Percentiles rank a stretch among this genome's conserved stretches.
These are phyloP conservation scores for Ensete ventricosum DNA, from an alignment of 176 grass and related monocot genomes.

Conservation along the genomic window DNA sequence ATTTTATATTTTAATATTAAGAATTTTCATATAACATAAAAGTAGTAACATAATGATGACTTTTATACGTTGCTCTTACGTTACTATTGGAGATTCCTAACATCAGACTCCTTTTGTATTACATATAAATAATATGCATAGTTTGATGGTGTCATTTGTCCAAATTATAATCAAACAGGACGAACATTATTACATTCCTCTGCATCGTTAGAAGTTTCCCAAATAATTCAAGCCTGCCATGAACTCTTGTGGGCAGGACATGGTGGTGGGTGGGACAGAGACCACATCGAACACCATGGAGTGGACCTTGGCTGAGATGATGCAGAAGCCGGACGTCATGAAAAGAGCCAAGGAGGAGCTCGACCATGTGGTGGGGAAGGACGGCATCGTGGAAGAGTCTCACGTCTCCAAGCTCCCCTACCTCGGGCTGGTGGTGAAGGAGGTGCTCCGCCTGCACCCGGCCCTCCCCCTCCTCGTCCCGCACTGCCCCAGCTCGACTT, in stretches of 20 bases:
- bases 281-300: slow-evolving; percentile 63
- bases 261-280: slow-evolving; percentile 57
- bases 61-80: too few species aligned
- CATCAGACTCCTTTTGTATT: too few species aligned
- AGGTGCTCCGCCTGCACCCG: slow-evolving; percentile 65
- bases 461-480: slow-evolving; percentile 62
- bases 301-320: slow-evolving; percentile 69
- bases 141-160: too few species aligned
- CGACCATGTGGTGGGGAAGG: slow-evolving; percentile 42
- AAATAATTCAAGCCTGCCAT: not conserved
- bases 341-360: slow-evolving; percentile 36
- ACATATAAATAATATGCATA: too few species aligned
- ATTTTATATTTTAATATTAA: too few species aligned
- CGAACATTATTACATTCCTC: not conserved
- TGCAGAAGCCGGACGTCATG: slow-evolving; percentile 19
- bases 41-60: too few species aligned
- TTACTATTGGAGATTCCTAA: too few species aligned
- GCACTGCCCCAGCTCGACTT: slow-evolving; percentile 43
- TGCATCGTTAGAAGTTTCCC: not conserved
- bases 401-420: slow-evolving; percentile 41
- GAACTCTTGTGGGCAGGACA: slow-evolving; percentile 33
- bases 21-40: too few species aligned
- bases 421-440: slow-evolving; percentile 49
- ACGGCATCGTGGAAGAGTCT: slow-evolving; percentile 45
- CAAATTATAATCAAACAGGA: too few species aligned